Evolutionary conservation across 2,329 filamentous ascomycete genomes (phyloP), one percentile per base, ranked within the genome.

Genomic region (Fusarium transvaalense): DNA sequence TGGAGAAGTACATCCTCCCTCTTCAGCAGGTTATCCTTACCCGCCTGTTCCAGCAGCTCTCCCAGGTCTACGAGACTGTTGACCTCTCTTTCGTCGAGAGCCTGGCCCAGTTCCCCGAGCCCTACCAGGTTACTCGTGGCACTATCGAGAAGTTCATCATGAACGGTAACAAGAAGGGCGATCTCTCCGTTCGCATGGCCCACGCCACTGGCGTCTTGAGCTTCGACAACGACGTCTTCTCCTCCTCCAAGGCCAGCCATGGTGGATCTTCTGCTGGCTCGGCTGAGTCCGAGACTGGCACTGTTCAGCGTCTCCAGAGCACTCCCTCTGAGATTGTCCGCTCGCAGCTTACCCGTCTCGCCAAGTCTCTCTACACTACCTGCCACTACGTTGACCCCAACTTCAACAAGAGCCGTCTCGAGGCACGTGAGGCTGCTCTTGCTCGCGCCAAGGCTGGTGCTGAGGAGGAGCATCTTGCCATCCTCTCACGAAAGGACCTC

Each of bases 141-240:
- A 97, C 93, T 66, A 97, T 99, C 72, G 96, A 99, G 86, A 99
- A 98, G 84, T 99, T 99, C 86, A 98, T 99, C 86, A 99, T 99
- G 96, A 99, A 99, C 81, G 96, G 96, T 69, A 98, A 97, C 88
- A 99, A 99, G 89, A 99, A 99, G 88, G 96, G 96, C 59, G 96
- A 99, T 75, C 87, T 99, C 45, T 92, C 96, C 55, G 97, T 99
- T 75, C 94, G 96, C 66, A 93, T 98, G 82, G 93, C 98, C 78
- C 96, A 99, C 78, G 94, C 94, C 66, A 95, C 94, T 55, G 94
- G 96, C 64, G 92, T 97, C 50, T 88, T 99, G 64, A 97, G 94
- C 79, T 99, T 99, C 75, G 96, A 99, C 80, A 97, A 93, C 56
- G 96, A 99, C 79, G 94, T 99, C 71, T 98, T 99, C 86, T 97